These are phyloP conservation scores for Candida chilensis DNA, from an alignment of 805 yeast species.

Conservation along the genomic window DNA sequence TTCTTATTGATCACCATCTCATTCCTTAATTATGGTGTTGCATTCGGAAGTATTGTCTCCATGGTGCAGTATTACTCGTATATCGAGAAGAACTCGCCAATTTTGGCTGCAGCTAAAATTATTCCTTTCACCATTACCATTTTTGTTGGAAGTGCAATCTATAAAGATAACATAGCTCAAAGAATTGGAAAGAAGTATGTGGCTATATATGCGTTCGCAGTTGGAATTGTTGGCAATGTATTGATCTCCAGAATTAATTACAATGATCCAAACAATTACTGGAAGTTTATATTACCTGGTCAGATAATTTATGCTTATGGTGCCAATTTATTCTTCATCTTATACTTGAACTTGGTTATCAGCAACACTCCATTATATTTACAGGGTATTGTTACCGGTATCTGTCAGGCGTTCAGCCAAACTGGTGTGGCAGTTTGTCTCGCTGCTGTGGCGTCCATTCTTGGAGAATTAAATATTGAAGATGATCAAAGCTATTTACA, in stretches of 20 bases:
- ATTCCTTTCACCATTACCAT: slow-evolving; percentile 22
- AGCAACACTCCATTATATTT: slow-evolving; percentile 21
- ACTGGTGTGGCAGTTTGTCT: slow-evolving; percentile 17
- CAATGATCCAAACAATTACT: slow-evolving; percentile 8
- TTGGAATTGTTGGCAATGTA: slow-evolving; percentile 6
- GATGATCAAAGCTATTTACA: too few species aligned
- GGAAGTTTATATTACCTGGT: slow-evolving; percentile 17
- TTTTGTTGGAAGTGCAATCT: slow-evolving; percentile 13
- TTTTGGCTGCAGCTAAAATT: slow-evolving; percentile 23
- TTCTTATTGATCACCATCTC: slow-evolving; percentile 9
- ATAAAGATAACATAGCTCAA: slow-evolving; percentile 8
- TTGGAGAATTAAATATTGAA: too few species aligned
- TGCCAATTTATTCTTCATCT: slow-evolving; percentile 19
- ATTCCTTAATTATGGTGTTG: slow-evolving; percentile 8
- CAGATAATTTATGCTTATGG: slow-evolving; percentile 12
- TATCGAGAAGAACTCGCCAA: slow-evolving; percentile 14
- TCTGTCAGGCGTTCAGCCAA: slow-evolving; percentile 23
- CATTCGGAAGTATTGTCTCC: slow-evolving; percentile 9
- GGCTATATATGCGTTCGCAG: slow-evolving; percentile 1
- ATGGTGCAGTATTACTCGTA: slow-evolving; percentile 12
- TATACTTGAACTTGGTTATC: slow-evolving; percentile 18
- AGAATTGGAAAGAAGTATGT: slow-evolving; percentile 6
- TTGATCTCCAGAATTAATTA: slow-evolving; percentile 11
- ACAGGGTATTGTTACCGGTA: slow-evolving; percentile 28
- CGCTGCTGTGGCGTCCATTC: slow-evolving; percentile 13